A percentile compares a stretch with the other conserved stretches of the same genome.
Conservation (phyloP, 164 flowering plant species). For the Liriodendron chinense region DNA sequence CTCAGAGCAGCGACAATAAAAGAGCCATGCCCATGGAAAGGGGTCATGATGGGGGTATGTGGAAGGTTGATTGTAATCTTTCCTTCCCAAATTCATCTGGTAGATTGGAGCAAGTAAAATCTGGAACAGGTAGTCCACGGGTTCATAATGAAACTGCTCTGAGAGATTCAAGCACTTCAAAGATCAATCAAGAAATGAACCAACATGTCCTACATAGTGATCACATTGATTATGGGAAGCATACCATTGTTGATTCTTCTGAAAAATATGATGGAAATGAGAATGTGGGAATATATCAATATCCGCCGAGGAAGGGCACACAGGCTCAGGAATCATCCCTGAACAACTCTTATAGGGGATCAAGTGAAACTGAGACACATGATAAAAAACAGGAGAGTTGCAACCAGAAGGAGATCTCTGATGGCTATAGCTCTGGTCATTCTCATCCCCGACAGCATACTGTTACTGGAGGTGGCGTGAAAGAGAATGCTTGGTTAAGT, state of each 20-base stretch:
- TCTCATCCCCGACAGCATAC: slow-evolving; percentile 22
- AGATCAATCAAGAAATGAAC: slow-evolving; percentile 25
- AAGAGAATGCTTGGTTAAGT: slow-evolving; percentile 34
- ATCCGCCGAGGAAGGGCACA: slow-evolving; percentile 19
- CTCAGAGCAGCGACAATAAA: slow-evolving; percentile 22
- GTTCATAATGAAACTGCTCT: slow-evolving; percentile 16
- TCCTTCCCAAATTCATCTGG: slow-evolving; percentile 23
- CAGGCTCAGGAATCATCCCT: slow-evolving; percentile 14
- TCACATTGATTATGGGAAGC: slow-evolving; percentile 29
- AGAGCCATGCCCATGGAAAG: slow-evolving; percentile 20
- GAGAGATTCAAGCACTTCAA: slow-evolving; percentile 17
- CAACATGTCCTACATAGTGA: slow-evolving; percentile 21
- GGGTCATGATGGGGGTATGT: slow-evolving; percentile 22
- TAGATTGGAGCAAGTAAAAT: slow-evolving; percentile 27
- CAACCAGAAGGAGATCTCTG: slow-evolving; percentile 35
- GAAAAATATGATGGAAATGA: slow-evolving; percentile 25
- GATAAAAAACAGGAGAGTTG: slow-evolving; percentile 24
- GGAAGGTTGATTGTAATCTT: slow-evolving; percentile 23
- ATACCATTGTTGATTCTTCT: slow-evolving; percentile 20
- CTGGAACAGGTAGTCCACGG: slow-evolving; percentile 18
- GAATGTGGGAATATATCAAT: slow-evolving; percentile 18
- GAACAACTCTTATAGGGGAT: slow-evolving; percentile 24
- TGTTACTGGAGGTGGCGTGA: slow-evolving; percentile 25
- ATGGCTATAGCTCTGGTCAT: slow-evolving; percentile 31
- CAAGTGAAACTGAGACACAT: slow-evolving; percentile 31